Evolutionary conservation across 1,139 yeast genomes (phyloP).

Genomic region (Suhomyces kunorum): DNA sequence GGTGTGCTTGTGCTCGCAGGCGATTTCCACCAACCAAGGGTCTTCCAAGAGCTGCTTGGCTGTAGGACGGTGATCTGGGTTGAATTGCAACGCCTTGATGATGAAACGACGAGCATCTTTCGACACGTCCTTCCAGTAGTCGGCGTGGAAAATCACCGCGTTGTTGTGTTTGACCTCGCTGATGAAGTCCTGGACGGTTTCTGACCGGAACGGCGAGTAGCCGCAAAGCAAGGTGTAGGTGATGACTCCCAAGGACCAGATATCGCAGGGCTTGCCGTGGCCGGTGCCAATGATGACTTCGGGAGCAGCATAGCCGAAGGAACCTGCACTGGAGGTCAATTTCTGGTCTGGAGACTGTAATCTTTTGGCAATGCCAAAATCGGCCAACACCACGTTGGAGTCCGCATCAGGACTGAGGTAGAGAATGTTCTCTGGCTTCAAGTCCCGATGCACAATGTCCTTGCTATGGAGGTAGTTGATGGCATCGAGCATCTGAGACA

Average conservation of each 20-base stretch:
- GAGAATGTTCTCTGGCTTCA: conserved; percentile 86
- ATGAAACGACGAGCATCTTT: conserved; percentile 76
- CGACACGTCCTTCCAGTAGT: conserved; percentile 82
- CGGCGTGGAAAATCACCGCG: conserved; percentile 81
- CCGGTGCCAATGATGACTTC: conserved; percentile 77
- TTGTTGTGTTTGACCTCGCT: conserved; percentile 69
- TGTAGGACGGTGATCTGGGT: conserved; percentile 68
- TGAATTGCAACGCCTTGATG: conserved; percentile 59
- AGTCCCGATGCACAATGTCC: conserved; percentile 85
- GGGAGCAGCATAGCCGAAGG: conserved; percentile 94
- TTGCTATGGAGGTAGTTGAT: conserved; percentile 68
- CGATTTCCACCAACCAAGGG: conserved; percentile 64
- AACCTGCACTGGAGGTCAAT: conserved; percentile 79
- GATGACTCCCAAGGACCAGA: conserved; percentile 91
- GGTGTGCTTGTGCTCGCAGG: conserved; percentile 48
- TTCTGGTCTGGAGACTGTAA: conserved; percentile 61
- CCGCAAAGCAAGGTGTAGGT: conserved; percentile 90
- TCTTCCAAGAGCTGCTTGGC: conserved; percentile 63
- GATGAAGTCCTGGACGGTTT: conserved; percentile 76
- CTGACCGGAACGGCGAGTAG: conserved; percentile 88
- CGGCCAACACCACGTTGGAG: conserved; percentile 80
- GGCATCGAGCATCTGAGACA: conserved; percentile 73
- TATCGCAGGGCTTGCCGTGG: conserved; percentile 86
- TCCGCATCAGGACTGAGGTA: conserved; percentile 55
- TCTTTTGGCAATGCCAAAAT: conserved; percentile 87